Evolutionary conservation across 768 basidiomycete species (phyloP), one percentile per base, ranked within the genome.

Genomic region (Lanmaoa pseudosensibilis): DNA sequence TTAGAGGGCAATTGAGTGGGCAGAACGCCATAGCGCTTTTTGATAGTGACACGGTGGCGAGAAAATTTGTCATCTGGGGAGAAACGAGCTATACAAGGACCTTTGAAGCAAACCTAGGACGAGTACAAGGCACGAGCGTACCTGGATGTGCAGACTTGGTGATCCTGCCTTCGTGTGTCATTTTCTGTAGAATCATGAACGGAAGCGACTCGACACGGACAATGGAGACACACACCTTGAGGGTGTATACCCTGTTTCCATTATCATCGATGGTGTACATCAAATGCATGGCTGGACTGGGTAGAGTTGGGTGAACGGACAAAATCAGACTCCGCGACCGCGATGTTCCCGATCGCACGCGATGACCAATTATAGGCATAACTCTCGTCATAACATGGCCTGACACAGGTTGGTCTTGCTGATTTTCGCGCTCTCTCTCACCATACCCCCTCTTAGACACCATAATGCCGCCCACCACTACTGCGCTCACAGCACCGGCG

Each of bases 31-130:
- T 87, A 90, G 69, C 96, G 86, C 77, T 92, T 93, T 80, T 98
- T 98, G 69, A 98, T 87, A 6, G 94, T 97, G 58, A 98, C 94
- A 57, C 97, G 90, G 69, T 99, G 96, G 59, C 94, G 83, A 58
- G 94, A 96, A 77, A 96, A 98, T 78, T 98, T 98, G 83, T 98
- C 96, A 73, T 99, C 97, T 12, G 96, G 96, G 15, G 96, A 98
- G 76, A 98, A 98, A 39, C 97, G 94, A 16, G 96, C 96, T 97
- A 56, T 18, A 23, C 39, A n/a, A 15, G 15, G 11, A 15, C 15
- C 16, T 1, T 54, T 55, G 46, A 39, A 43, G 33, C 18, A 50
- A n/a, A 27, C 47, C 9, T 9, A 45, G 55, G 32, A 16, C 33
- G n/a, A 18, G 34, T 25, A 21, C 16, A 4, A 30, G 2, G 11